A percentile compares a stretch with the other conserved stretches of the same genome.
Conservation (phyloP, 202 grass and related monocot genomes). For the Zizania palustris region DNA sequence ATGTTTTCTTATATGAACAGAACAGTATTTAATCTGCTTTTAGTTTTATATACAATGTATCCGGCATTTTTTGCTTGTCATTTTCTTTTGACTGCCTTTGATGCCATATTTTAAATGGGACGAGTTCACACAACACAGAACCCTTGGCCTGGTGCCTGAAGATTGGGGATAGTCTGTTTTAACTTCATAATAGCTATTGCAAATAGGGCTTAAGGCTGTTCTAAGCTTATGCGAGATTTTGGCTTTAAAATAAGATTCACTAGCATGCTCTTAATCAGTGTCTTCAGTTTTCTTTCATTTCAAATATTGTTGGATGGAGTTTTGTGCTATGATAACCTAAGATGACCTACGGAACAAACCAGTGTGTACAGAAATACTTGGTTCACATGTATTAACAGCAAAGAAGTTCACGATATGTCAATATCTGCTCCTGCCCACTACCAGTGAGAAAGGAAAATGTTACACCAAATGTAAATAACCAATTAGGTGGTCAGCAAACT, state of each 20-base stretch:
- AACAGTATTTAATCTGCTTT: background rate
- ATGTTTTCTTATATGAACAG: background rate
- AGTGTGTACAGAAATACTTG: background rate
- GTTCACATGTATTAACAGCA: slow-evolving; percentile 30
- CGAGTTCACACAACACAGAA: background rate
- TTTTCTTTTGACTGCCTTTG: slow-evolving; percentile 15
- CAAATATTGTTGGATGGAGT: background rate
- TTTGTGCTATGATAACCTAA: background rate
- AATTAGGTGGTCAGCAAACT: slow-evolving; percentile 9
- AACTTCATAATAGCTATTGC: background rate
- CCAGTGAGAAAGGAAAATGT: background rate
- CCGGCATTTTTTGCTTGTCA: background rate
- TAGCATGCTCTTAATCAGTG: background rate
- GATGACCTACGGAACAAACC: background rate
- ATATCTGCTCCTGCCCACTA: background rate
- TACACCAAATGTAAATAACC: background rate
- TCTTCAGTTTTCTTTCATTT: slow-evolving; percentile 4
- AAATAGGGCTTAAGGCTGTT: background rate
- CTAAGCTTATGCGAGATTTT: background rate
- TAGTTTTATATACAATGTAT: background rate
- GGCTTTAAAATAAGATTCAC: background rate
- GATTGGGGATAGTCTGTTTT: background rate
- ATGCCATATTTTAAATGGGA: slow-evolving; percentile 2
- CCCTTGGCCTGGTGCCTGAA: background rate
- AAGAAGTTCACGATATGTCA: background rate